Conservation (phyloP, 768 basidiomycete genomes). For the Nidularia pulvinata region DNA sequence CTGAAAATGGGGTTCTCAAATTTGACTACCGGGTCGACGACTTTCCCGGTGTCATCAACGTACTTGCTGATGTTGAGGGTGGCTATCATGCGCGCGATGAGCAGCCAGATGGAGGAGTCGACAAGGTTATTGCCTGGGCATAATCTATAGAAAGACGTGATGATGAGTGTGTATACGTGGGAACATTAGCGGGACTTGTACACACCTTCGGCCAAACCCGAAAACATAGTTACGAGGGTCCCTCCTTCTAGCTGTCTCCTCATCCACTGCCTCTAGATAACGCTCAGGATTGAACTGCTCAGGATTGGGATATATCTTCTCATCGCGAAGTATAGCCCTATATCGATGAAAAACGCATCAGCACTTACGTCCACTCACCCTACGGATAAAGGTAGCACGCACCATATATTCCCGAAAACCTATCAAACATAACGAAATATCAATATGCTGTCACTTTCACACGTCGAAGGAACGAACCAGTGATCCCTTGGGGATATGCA, state of each 20-base stretch:
- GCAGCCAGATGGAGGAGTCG: conserved; percentile 63
- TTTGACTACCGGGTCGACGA: conserved; percentile 43
- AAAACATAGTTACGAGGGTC: conserved; percentile 33
- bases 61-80: conserved; percentile 55
- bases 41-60: conserved; percentile 44
- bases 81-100: conserved; percentile 54
- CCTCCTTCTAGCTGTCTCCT: conserved; percentile 17
- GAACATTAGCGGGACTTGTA: background rate
- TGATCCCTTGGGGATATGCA: conserved; percentile 63
- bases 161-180: background rate
- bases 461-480: conserved; percentile 30
- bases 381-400: conserved; percentile 2
- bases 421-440: conserved; percentile 5
- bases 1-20: conserved; percentile 68
- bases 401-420: conserved; percentile 68
- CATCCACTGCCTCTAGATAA: conserved; percentile 33
- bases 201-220: conserved; percentile 40
- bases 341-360: background rate
- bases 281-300: conserved; percentile 54
- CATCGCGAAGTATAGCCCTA: conserved; percentile 52
- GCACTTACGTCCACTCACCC: background rate
- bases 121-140: conserved; percentile 68
- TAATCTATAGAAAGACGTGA: conserved; percentile 27
- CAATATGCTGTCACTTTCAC: background rate
- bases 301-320: conserved; percentile 47